Evolutionary conservation across 192 early-diverging fungal species (phyloP), one percentile per base, ranked within the genome.

Genomic region (Diversispora eburnea): DNA sequence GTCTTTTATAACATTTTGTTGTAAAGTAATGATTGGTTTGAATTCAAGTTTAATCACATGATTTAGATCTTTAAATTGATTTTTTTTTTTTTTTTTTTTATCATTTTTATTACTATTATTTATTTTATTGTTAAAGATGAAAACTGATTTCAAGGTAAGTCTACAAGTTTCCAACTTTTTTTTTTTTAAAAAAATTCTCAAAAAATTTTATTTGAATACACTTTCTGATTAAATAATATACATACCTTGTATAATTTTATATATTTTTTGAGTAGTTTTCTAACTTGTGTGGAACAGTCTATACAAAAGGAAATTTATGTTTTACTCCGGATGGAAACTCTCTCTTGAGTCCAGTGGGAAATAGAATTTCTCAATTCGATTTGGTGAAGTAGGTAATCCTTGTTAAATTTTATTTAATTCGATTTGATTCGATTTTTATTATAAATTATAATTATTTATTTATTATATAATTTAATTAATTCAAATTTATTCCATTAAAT

Each of bases 221-320:
- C n/a, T 56, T 55, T 48, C 43, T 39, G 10, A 54, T 13, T n/a
- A 9, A 9, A 17, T 39, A 56, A 68, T 79, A 75, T 75, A 64
- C 22, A 42, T 43, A 15, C 13, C 13, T 55, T 56, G 39, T 2
- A 12, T 42, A 54, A 2, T 59, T 65, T 13, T 59, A 43, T 10
- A 67, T 25, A 25, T 47, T 1, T 12, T 25, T 65, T 79, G 84
- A 46, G 25, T 85, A 95, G 87, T 98, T 99, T 77, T 94, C 95
- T 56, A 98, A 98, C 82, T 85, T 99, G 71, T 97, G 93, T 77
- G 98, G 98, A 46, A 96, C 97, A 8, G 98, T 98, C 15, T 99
- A 98, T 81, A 92, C 90, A 68, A 86, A 91, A 76, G 98, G 97
- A n/a, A 98, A 98, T 80, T 77, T 98, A 22, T 82, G 95, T 33